Evolutionary conservation across 495 filamentous ascomycete species (phyloP).

Genomic region (Podospora tetraspora): DNA sequence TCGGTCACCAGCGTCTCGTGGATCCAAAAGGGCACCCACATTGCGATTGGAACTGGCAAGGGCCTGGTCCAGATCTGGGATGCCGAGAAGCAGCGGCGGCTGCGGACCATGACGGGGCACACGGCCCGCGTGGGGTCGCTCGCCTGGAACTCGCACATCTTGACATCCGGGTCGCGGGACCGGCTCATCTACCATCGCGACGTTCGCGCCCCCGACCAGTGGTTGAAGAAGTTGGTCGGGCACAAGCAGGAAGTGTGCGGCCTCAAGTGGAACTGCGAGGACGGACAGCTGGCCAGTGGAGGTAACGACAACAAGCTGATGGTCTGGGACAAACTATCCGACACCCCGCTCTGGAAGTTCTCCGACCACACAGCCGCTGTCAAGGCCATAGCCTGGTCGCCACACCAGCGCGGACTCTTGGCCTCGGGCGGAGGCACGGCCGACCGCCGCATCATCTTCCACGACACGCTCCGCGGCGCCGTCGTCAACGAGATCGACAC

Average conservation of each 20-base stretch:
- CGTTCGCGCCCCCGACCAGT: conserved; percentile 89
- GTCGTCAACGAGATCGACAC: conserved; percentile 85
- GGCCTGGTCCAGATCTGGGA: conserved; percentile 98
- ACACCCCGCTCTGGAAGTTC: conserved; percentile 85
- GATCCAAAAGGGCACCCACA: conserved; percentile 94
- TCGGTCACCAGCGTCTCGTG: conserved; percentile 94
- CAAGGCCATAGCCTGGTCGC: conserved; percentile 98
- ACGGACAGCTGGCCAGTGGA: conserved; percentile 90
- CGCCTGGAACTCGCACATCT: conserved; percentile 96
- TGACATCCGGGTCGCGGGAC: conserved; percentile 92
- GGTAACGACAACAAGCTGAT: conserved; percentile 98
- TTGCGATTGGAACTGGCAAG: conserved; percentile 89
- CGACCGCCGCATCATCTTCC: conserved; percentile 93
- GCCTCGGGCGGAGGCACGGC: conserved; percentile 96
- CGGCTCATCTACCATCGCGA: conserved; percentile 91
- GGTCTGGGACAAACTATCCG: conserved; percentile 91
- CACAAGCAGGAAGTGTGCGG: conserved; percentile 99
- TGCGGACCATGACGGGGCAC: conserved; percentile 95
- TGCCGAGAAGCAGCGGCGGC: conserved; percentile 71
- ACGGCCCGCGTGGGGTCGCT: conserved; percentile 83
- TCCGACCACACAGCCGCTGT: conserved; percentile 91
- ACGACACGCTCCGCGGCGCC: conserved; percentile 80
- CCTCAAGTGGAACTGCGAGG: conserved; percentile 93
- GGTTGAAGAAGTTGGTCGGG: conserved; percentile 74
- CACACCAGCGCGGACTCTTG: conserved; percentile 86